Evolutionary conservation across 441 rosid genomes (phyloP).

Genomic region (Raphanus hybrid): DNA sequence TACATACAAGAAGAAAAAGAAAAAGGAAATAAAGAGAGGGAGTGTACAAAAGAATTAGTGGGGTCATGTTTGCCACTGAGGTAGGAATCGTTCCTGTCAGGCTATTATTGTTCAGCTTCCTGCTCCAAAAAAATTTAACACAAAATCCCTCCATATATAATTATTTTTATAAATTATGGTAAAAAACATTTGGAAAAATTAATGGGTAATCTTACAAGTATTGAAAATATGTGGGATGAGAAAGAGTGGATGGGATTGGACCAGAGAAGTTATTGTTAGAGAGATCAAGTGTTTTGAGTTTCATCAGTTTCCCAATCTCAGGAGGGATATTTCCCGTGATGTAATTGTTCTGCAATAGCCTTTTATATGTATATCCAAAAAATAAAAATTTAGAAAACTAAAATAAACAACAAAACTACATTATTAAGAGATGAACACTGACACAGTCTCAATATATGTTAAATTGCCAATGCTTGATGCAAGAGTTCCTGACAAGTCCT

Average conservation of each 20-base stretch:
- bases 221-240: slow-evolving; percentile 57
- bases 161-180: too few relatives aligned
- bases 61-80: slow-evolving; percentile 78
- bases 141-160: not conserved
- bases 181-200: not conserved
- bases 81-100: slow-evolving; percentile 72
- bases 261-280: slow-evolving; percentile 75
- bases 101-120: slow-evolving; percentile 93
- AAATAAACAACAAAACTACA: not conserved
- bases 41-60: slow-evolving; percentile 78
- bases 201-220: slow-evolving; percentile 65
- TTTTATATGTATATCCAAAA: slow-evolving; percentile 32
- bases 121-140: slow-evolving; percentile 44
- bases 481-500: slow-evolving; percentile 79
- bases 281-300: slow-evolving; percentile 88
- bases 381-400: not conserved
- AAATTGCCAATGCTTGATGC: slow-evolving; percentile 83
- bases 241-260: slow-evolving; percentile 63
- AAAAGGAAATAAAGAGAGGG: slow-evolving; percentile 32
- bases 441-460: slow-evolving; percentile 90
- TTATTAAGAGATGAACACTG: slow-evolving; percentile 42
- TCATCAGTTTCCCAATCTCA: slow-evolving; percentile 76
- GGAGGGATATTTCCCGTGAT: slow-evolving; percentile 75
- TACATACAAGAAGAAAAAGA: not conserved
- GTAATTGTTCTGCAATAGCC: slow-evolving; percentile 86